Base-by-base conservation (phyloP, 2,329 filamentous ascomycete species). In the Annulohypoxylon truncatum region DNA sequence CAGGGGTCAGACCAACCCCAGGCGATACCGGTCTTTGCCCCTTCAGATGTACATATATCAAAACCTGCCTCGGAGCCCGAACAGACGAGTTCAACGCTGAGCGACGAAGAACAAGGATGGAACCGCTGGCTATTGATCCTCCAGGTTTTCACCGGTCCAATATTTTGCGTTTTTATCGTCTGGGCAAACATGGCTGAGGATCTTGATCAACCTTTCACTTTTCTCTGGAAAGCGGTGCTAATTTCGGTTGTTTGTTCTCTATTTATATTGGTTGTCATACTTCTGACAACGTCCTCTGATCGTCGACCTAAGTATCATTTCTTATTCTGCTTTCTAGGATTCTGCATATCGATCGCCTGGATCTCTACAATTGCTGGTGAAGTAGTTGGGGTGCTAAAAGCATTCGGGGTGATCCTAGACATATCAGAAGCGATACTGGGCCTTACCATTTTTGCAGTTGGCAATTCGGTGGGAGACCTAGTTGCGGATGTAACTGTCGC, bases 401-500 rank as follows among this genome's bases (percentile, higher is more conserved):
- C 96, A 0, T 83, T 98, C 51, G 96, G 96, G 7, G 92, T 98
- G 28, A 93, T 99, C 53, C 82, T 97, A 60, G 90, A 92, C 74
- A 99, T 99, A 76, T 96, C 92, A 13, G 96, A 99, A 79, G 96
- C 96, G 3, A 93, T 99, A 68, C 86, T 99, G 9, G 96, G 96
- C 1, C 86, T 99, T 54, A 99, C 96, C 13, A 90, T 99, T 58
- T 99, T 99, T 77, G 96, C 96, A 2, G 93, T 97, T 31, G 96
- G 96, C 26, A 99, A 99, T 79, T 97, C 93, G 7, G 85, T 98
- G 7, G 95, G 96, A 35, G 96, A 99, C 74, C 84, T 99, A 13
- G 93, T 99, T 8, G 95, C 96, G 13, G 92, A 99, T 77, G 92
- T 98, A 57, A 99, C 96, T 0, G 92, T 99, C 35, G 96, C 96